These are phyloP conservation scores for Besnoitia besnoiti DNA, from an alignment of 169 alveolate genomes.

Conservation along the genomic window DNA sequence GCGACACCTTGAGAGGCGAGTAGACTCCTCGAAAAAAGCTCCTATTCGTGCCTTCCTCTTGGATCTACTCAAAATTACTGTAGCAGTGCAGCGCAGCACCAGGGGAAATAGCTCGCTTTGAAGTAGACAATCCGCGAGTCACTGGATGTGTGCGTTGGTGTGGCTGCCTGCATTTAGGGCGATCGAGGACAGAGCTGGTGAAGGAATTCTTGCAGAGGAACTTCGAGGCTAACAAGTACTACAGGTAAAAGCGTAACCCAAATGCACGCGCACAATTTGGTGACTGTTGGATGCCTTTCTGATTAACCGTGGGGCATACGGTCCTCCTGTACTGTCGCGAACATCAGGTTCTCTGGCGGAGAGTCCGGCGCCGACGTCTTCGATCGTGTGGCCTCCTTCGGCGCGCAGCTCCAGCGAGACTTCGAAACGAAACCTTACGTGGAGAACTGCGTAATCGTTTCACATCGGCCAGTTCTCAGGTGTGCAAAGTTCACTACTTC, in stretches of 20 bases:
- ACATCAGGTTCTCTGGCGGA: slow-evolving; percentile 15
- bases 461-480: neutral
- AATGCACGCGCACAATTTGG: neutral
- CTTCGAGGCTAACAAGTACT: neutral
- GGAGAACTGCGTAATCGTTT: neutral
- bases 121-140: neutral
- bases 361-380: slow-evolving; percentile 1
- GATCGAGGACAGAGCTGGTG: neutral
- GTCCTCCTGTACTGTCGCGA: neutral
- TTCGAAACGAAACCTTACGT: neutral
- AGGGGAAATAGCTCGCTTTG: no score
- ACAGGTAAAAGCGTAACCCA: neutral
- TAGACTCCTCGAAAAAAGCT: no score
- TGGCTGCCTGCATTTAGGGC: neutral
- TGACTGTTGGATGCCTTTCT: neutral
- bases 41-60: no score
- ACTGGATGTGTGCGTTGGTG: no score
- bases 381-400: neutral
- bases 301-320: neutral
- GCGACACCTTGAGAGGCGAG: no score
- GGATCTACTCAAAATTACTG: no score
- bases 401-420: neutral
- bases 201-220: neutral
- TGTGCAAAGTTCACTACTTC: no score
- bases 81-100: no score